Evolutionary conservation across 2,329 filamentous ascomycete genomes (phyloP).

Genomic region (Alternaria sp.): DNA sequence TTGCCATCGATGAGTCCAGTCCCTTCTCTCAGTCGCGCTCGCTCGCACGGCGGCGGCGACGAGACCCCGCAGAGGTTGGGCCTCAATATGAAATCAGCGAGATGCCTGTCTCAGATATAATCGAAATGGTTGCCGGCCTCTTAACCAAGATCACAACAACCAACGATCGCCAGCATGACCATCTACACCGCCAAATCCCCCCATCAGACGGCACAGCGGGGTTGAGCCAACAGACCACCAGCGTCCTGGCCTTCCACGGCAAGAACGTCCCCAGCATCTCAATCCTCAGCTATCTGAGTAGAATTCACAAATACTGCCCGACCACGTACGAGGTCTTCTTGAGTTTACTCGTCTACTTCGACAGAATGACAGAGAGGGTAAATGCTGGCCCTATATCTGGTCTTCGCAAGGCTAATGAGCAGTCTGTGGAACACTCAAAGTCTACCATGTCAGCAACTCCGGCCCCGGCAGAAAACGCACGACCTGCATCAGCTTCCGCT

Average conservation of each 20-base stretch:
- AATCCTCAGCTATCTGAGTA: slow-evolving; percentile 91
- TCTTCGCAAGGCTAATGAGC: slow-evolving; percentile 61
- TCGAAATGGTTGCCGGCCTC: slow-evolving; percentile 97
- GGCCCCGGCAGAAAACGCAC: slow-evolving; percentile 31
- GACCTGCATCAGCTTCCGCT: slow-evolving; percentile 36
- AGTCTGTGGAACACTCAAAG: slow-evolving; percentile 50
- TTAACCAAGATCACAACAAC: slow-evolving; percentile 97
- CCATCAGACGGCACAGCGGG: slow-evolving; percentile 65
- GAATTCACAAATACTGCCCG: slow-evolving; percentile 98
- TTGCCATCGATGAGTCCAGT: slow-evolving; percentile 79
- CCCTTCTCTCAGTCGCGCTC: slow-evolving; percentile 58
- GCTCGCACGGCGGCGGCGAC: slow-evolving; percentile 49
- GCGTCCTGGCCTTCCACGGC: slow-evolving; percentile 92
- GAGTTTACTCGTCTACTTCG: slow-evolving; percentile 94
- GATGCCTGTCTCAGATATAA: slow-evolving; percentile 97
- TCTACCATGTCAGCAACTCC: slow-evolving; percentile 34
- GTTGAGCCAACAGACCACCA: slow-evolving; percentile 69
- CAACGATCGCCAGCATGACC: slow-evolving; percentile 93
- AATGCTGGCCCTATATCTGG: slow-evolving; percentile 79
- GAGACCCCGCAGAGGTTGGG: slow-evolving; percentile 57
- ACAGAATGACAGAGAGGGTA: slow-evolving; percentile 96
- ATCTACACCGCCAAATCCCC: slow-evolving; percentile 77
- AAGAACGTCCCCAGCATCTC: slow-evolving; percentile 98
- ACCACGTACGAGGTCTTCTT: slow-evolving; percentile 98
- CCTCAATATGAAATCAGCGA: slow-evolving; percentile 90